Base-by-base conservation (phyloP, 257 asterid species). In the Hygrophila difformis region DNA sequence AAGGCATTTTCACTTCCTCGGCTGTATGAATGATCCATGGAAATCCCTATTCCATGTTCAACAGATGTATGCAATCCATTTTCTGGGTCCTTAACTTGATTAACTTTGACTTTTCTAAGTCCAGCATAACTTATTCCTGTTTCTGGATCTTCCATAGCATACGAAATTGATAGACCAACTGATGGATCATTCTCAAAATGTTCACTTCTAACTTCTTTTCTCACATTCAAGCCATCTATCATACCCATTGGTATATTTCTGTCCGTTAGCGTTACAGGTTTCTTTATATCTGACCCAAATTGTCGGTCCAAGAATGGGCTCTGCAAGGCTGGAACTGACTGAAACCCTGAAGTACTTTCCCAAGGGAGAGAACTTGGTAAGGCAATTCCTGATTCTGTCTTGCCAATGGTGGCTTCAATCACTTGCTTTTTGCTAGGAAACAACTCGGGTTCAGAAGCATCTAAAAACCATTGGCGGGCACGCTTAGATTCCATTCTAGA, bases 101-200 rank as follows among this genome's bases (percentile, higher is more conserved):
- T 72, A 41, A 71, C 80, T 69, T 73, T 85, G 46, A 70, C 81
- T 68, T 82, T 78, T 38, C 86, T 70, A 44, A 61, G 70, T 39
- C 92, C 81, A 56, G 78, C 76, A 51, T 64, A 82, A 60, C 69
- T 70, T 17, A 69, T 49, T 40, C 75, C 79, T 1, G 63, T 18
- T 40, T 79, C 89, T 1, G 74, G 54, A 49, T 79, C 82, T 55
- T 75, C 96, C 58, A 77, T 45, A 14, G 74, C 60, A 56, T 85
- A 82, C 44, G 93, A 79, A 62, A 77, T 71, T 6, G 96, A 71
- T 55, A 85, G 63, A 61, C 93, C 93, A 56, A 72, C 81, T 43
- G 86, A 67, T 4, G 93, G 45, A 51, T 62, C 73, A 40, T 72
- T 73, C 37, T 57, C 82, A 56, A 67, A 68, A 41, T 75, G 81